Evolutionary conservation across 768 basidiomycete species (phyloP).

Genomic region (Podaxis sp.): DNA sequence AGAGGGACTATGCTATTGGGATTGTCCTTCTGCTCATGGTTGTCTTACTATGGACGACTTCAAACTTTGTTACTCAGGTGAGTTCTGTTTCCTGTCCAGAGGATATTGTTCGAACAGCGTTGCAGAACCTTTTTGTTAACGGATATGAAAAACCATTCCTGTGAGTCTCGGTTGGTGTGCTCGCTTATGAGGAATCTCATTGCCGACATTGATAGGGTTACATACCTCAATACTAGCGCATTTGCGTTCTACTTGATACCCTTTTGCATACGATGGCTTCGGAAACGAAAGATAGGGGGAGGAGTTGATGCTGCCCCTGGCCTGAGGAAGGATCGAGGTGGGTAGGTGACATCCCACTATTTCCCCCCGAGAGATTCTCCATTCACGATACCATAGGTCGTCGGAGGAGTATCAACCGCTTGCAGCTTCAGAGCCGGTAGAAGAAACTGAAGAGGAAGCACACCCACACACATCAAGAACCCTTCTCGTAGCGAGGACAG

Average conservation of each 20-base stretch:
- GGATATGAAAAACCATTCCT: constrained; percentile 91
- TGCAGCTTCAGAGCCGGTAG: constrained; percentile 8
- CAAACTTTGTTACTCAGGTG: constrained; percentile 87
- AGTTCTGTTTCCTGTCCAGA: constrained; percentile 1
- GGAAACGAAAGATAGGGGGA: constrained; percentile 15
- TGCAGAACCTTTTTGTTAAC: constrained; percentile 46
- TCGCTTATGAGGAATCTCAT: background rate
- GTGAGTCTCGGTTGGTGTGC: constrained; percentile 31
- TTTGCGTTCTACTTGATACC: constrained; percentile 51
- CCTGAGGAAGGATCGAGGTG: background rate
- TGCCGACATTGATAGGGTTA: constrained; percentile 22
- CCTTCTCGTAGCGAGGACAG: background rate
- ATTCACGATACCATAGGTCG: constrained; percentile 8
- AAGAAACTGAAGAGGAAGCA: background rate
- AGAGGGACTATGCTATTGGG: constrained; percentile 48
- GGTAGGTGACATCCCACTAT: background rate
- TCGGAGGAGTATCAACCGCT: constrained; percentile 26
- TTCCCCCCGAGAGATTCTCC: background rate
- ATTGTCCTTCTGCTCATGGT: constrained; percentile 71
- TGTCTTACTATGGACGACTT: constrained; percentile 84
- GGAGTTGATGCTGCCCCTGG: background rate
- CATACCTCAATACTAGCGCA: constrained; percentile 90
- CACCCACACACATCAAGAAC: background rate
- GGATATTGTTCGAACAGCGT: background rate
- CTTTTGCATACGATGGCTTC: constrained; percentile 24